phyloP scores from a whole-genome alignment of 164 flowering plant species.

The Chimonanthus salicifolius region DNA sequence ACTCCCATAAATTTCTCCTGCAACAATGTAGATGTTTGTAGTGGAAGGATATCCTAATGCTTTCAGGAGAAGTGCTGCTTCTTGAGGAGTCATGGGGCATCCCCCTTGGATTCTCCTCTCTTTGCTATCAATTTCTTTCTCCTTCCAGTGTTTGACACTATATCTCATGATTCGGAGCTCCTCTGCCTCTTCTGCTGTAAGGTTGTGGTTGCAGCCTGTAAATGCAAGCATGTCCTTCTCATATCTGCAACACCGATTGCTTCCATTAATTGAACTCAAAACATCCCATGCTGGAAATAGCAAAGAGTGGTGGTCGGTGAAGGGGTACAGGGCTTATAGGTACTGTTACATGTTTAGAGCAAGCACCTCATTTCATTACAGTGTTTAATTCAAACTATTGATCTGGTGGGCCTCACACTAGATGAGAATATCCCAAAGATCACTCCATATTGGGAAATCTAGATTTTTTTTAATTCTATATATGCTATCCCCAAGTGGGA shows the following conservation, averaged over 20 bases:
- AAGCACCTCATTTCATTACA: too few species aligned
- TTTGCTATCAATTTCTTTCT: constrained; percentile 70
- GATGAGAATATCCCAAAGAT: too few species aligned
- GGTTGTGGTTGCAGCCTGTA: constrained; percentile 5
- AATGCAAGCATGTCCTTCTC: constrained; percentile 37
- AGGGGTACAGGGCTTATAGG: not conserved
- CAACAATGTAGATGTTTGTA: constrained; percentile 78
- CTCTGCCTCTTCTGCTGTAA: constrained; percentile 23
- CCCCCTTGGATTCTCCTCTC: constrained; percentile 61
- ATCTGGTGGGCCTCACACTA: too few species aligned
- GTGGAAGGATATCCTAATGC: constrained; percentile 85
- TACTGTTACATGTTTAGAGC: too few species aligned
- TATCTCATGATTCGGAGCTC: constrained; percentile 70
- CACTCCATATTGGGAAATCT: too few species aligned
- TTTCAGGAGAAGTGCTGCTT: constrained; percentile 79
- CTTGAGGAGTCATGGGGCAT: constrained; percentile 92
- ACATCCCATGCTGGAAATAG: not conserved
- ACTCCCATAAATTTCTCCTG: constrained; percentile 79
- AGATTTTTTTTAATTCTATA: too few species aligned
- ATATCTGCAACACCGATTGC: constrained; percentile 37
- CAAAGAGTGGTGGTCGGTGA: not conserved
- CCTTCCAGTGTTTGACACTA: constrained; percentile 76
- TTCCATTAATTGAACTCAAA: not conserved
- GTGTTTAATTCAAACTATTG: too few species aligned
- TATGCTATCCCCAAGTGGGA: too few species aligned